Evolutionary conservation across 2,329 filamentous ascomycete species (phyloP).

Genomic region (Pyrenochaeta sp.): DNA sequence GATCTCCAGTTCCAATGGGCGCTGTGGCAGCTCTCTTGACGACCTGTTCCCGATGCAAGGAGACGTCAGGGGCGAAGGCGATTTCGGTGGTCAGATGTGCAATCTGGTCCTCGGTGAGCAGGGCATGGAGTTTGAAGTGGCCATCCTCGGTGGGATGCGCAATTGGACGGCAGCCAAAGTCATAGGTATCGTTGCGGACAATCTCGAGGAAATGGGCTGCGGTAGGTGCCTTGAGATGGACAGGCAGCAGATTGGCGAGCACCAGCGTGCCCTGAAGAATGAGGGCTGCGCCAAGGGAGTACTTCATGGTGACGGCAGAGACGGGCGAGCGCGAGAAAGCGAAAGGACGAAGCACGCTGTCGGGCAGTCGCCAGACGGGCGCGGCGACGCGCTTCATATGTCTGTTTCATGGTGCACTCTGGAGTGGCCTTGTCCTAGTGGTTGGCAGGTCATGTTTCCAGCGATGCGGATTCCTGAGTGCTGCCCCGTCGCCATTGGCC

Average conservation of each 20-base stretch:
- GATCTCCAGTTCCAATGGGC: conserved; percentile 48
- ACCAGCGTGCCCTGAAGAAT: conserved; percentile 37
- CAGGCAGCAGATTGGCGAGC: conserved; percentile 37
- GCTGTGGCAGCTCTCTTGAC: conserved; percentile 40
- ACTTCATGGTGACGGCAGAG: conserved; percentile 34
- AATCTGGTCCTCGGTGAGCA: conserved; percentile 45
- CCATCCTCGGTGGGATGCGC: conserved; percentile 39
- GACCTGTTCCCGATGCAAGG: conserved; percentile 28
- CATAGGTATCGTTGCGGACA: conserved; percentile 44
- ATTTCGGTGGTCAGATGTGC: conserved; percentile 38
- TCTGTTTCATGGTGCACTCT: background rate
- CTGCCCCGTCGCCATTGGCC: conserved; percentile 12
- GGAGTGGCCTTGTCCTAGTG: conserved; percentile 17
- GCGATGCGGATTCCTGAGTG: conserved; percentile 2
- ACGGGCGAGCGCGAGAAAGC: conserved; percentile 7
- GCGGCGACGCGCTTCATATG: conserved; percentile 16
- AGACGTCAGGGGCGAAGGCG: conserved; percentile 26
- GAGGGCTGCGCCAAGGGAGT: conserved; percentile 37
- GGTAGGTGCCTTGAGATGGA: conserved; percentile 41
- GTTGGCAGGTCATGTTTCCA: conserved; percentile 11
- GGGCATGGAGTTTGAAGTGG: conserved; percentile 40
- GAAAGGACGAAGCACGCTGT: background rate
- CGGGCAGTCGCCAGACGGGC: background rate
- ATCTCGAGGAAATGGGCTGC: conserved; percentile 40
- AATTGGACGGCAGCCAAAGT: conserved; percentile 44